phyloP scores from a whole-genome alignment of 257 asterid genomes.

The Gentiana straminea region DNA sequence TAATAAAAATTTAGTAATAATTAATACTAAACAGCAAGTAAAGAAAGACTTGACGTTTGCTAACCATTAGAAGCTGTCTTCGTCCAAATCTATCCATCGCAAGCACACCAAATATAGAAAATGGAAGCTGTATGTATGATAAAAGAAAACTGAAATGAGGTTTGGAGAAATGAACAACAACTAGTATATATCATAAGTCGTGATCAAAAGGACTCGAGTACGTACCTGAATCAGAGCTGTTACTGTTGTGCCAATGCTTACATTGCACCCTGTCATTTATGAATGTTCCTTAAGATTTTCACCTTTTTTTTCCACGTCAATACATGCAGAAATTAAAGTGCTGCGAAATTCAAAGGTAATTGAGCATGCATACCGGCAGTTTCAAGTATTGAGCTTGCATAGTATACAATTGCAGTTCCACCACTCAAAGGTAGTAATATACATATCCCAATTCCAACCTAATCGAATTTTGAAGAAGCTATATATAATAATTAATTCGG shows the following conservation, averaged over 20 bases:
- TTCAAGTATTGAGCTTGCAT: conserved; percentile 4
- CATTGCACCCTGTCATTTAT: neutral
- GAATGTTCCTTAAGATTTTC: neutral
- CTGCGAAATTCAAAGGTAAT: neutral
- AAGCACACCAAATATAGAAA: neutral
- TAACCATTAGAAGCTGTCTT: conserved; percentile 1
- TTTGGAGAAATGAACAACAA: no score
- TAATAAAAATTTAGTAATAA: no score
- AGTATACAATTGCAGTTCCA: neutral
- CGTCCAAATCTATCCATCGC: conserved; percentile 2
- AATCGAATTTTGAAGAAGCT: neutral
- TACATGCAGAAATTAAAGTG: neutral
- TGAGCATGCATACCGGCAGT: neutral
- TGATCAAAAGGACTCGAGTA: no score
- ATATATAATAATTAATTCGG: no score
- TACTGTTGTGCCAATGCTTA: neutral
- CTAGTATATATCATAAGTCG: no score
- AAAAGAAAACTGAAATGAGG: no score
- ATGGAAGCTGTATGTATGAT: neutral
- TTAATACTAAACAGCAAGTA: neutral
- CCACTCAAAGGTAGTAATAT: neutral
- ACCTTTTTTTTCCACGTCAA: no score
- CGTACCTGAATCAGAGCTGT: conserved; percentile 4
- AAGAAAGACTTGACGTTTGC: neutral
- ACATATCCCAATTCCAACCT: conserved; percentile 3